Base-by-base conservation (phyloP, 495 filamentous ascomycete genomes). In the Venustampulla echinocandica region DNA sequence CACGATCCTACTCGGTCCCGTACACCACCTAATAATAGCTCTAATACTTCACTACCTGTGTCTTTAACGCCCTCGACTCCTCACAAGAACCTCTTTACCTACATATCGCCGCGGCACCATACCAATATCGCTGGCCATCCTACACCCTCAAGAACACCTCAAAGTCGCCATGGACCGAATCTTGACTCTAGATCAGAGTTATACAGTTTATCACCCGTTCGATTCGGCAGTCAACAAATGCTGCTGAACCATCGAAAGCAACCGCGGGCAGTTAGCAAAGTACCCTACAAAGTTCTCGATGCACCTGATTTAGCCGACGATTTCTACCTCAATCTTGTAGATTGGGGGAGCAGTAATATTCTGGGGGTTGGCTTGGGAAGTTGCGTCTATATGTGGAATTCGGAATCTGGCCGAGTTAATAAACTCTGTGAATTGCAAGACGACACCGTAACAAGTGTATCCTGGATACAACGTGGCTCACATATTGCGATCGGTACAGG, bases 331-430 rank as follows among this genome's bases (percentile, higher is more conserved):
- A 98, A 98, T 55, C 65, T 98, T 20, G 90, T 98, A 1, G 92
- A 98, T 55, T 98, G 92, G 92, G 92, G 93, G n/a, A 90, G 84
- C 55, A 87, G 81, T 52, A 92, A 96, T 64, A 79, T 95, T 18
- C 66, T 98, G 6, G 93, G 88, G 11, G 92, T 98, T 22, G 92
- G 92, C 0, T 66, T 98, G 34, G 89, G 87, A 14, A 85, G 81
- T 22, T 90, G 85, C 42, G 92, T 98, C n/a, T 98, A 96, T 59
- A 92, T 97, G 85, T 98, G 92, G 90, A 93, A 95, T 59, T 89
- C 89, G 10, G 77, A 82, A 38, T 78, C 82, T 2, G 90, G 90
- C 41, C 70, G 79, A 27, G 92, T 97, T 13, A 92, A 84, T 33
- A 93, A 90, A 67, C 75, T 97, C 0, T 97, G 93, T 61, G 90